phyloP scores from a whole-genome alignment of 140 eudicot species.

The Stevia rebaudiana region DNA sequence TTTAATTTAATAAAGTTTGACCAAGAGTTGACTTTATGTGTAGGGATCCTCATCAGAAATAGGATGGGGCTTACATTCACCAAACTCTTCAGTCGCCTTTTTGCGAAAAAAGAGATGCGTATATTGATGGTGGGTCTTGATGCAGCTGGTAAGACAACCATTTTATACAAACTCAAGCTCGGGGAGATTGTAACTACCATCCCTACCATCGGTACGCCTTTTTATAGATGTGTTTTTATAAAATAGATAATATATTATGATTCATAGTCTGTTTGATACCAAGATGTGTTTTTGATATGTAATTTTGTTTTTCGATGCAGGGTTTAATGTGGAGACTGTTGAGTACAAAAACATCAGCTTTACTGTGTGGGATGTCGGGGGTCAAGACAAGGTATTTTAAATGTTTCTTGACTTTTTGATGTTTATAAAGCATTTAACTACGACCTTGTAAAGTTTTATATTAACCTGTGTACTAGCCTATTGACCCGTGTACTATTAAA shows the following conservation, averaged over 20 bases:
- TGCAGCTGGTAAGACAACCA: constrained; percentile 63
- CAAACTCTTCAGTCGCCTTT: constrained; percentile 52
- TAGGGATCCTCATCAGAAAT: constrained; percentile 35
- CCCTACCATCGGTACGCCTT: constrained; percentile 37
- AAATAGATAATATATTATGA: not conserved
- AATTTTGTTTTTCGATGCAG: constrained; percentile 18
- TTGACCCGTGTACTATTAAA: no score
- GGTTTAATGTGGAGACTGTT: constrained; percentile 45
- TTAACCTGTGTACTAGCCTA: no score
- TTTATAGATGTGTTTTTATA: not conserved
- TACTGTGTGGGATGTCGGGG: constrained; percentile 48
- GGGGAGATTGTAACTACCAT: constrained; percentile 46
- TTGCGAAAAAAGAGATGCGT: constrained; percentile 54
- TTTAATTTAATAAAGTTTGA: not conserved
- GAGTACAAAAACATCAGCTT: constrained; percentile 49
- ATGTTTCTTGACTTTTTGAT: not conserved
- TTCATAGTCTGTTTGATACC: not conserved
- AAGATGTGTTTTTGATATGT: not conserved
- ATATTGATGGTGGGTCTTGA: constrained; percentile 56
- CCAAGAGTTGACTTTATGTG: not conserved
- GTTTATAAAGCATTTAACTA: not conserved
- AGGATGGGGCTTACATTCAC: constrained; percentile 54
- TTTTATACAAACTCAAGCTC: constrained; percentile 55
- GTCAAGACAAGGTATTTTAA: constrained; percentile 46
- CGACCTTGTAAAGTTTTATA: not conserved